Evolutionary conservation across 148 eudicot genomes (phyloP).

Genomic region (Persicaria tinctoria): DNA sequence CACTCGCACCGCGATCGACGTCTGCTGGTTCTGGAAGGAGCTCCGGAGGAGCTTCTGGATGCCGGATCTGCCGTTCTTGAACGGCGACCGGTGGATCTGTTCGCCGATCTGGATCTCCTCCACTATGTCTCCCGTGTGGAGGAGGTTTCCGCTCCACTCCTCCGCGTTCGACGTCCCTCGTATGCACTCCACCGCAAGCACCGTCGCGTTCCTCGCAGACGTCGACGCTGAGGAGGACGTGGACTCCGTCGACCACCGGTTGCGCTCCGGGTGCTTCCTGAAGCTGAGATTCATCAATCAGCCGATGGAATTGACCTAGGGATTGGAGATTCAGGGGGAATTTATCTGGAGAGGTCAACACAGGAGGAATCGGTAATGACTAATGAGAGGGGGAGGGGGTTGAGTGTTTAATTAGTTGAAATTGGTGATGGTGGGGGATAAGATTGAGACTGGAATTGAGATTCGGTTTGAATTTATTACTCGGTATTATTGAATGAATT

Average conservation of each 20-base stretch:
- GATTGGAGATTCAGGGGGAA: not conserved
- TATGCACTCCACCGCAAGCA: conserved; percentile 67
- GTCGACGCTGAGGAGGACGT: not conserved
- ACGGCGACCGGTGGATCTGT: conserved; percentile 36
- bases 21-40: conserved; percentile 45
- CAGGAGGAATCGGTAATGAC: not conserved
- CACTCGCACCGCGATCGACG: conserved; percentile 49
- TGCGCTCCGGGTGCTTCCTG: conserved; percentile 9
- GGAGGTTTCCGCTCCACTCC: conserved; percentile 71
- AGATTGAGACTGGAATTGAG: not conserved
- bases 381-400: not conserved
- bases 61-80: conserved; percentile 56
- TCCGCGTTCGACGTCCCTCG: conserved; percentile 65
- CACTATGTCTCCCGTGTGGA: conserved; percentile 80
- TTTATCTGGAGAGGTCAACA: not conserved
- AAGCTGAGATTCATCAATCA: conserved; percentile 6
- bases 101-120: conserved; percentile 51
- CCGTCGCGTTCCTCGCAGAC: conserved; percentile 12
- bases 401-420: not conserved
- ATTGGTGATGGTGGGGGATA: not conserved
- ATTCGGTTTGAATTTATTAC: not conserved
- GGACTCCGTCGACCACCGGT: not conserved
- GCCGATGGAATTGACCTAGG: not conserved
- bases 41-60: conserved; percentile 57
- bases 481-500: too few relatives aligned